Conservation (phyloP, 371 early-diverging fungal species). For the Coemansia sp. region DNA sequence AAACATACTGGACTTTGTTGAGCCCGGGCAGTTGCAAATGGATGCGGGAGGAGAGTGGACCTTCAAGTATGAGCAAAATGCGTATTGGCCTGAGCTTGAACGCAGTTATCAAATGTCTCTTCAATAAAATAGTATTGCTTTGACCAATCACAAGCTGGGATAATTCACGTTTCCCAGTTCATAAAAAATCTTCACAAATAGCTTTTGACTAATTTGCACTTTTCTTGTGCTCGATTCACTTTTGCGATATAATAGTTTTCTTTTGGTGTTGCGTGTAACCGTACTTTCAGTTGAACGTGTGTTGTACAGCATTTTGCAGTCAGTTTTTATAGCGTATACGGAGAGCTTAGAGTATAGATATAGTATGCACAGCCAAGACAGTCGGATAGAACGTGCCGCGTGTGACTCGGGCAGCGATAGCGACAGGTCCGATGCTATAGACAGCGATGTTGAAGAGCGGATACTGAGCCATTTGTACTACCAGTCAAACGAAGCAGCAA, state of each 20-base stretch:
- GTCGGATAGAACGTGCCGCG: neutral
- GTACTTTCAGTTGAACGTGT: too few relatives aligned
- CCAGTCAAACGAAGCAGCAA: conserved; percentile 22
- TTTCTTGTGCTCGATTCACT: too few relatives aligned
- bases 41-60: conserved; percentile 54
- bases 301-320: too few relatives aligned
- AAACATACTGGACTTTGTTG: conserved; percentile 49
- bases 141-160: neutral
- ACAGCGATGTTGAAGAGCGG: conserved; percentile 50
- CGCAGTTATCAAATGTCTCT: conserved; percentile 7
- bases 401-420: neutral
- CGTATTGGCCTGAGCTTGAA: conserved; percentile 52
- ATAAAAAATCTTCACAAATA: neutral
- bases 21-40: conserved; percentile 36
- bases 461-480: conserved; percentile 50
- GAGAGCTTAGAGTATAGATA: too few relatives aligned
- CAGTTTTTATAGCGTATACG: too few relatives aligned
- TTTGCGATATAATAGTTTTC: too few relatives aligned
- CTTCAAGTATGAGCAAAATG: conserved; percentile 54
- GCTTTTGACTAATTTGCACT: neutral
- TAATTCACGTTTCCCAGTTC: neutral
- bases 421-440: conserved; percentile 29
- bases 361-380: conserved; percentile 6
- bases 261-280: too few relatives aligned
- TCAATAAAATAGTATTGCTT: neutral